Conservation (phyloP, 345 rosid genomes). For the Citrus hindsii region DNA sequence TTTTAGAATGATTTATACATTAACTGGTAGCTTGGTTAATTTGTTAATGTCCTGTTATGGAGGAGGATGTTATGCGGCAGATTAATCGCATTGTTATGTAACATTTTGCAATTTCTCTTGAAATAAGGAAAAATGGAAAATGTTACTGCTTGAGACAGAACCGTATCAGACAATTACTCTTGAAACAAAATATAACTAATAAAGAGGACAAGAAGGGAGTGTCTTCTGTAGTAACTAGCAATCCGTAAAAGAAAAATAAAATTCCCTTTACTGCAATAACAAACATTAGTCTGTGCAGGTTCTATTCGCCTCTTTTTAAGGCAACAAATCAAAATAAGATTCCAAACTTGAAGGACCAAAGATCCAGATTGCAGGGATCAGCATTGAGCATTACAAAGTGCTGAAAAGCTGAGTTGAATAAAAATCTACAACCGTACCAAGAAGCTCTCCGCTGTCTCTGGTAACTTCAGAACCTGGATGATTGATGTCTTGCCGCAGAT, state of each 20-base stretch:
- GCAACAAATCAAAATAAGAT: slow-evolving; percentile 62
- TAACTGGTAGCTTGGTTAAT: background rate
- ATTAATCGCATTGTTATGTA: slow-evolving; percentile 7
- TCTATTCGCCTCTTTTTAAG: slow-evolving; percentile 59
- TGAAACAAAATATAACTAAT: slow-evolving; percentile 24
- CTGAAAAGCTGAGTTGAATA: slow-evolving; percentile 68
- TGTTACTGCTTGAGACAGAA: background rate
- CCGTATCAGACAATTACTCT: background rate
- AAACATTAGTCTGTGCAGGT: slow-evolving; percentile 95
- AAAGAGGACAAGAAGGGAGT: slow-evolving; percentile 36
- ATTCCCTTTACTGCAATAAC: slow-evolving; percentile 74
- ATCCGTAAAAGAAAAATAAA: slow-evolving; percentile 46
- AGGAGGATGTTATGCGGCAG: background rate
- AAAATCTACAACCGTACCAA: slow-evolving; percentile 49
- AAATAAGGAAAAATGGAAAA: background rate
- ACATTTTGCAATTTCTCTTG: background rate
- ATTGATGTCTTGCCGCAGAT: slow-evolving; percentile 69
- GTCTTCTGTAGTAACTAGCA: slow-evolving; percentile 27
- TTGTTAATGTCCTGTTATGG: background rate
- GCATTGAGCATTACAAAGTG: slow-evolving; percentile 77
- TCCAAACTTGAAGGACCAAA: slow-evolving; percentile 68
- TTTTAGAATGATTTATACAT: background rate
- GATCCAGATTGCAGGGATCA: slow-evolving; percentile 81
- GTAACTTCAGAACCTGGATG: slow-evolving; percentile 97
- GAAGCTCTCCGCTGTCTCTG: slow-evolving; percentile 76